Base-by-base conservation (phyloP, 2,329 filamentous ascomycete species). In the Beauveria brongniartii region DNA sequence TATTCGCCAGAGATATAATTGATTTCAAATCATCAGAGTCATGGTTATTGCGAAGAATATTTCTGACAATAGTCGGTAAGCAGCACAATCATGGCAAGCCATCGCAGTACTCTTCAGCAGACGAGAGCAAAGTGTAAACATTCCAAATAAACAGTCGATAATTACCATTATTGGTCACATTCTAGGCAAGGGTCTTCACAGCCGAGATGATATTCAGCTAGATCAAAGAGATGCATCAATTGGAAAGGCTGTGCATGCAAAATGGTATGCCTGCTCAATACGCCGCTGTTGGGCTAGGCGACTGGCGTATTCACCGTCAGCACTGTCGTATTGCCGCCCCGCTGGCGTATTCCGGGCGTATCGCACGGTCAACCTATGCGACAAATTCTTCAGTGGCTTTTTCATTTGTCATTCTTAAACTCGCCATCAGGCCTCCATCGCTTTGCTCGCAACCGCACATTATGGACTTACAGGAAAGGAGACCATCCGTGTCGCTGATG, bases 291-390 rank as follows among this genome's bases (percentile, higher is more conserved):
- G 20, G 3, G 28, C 2, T 20, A 20, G 28, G 43, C 12, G 34
- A n/a, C 44, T 16, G 55, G 55, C 55, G 55, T 57, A 57, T 57
- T 57, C 34, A 37, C 22, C 34, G 5, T 50, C 44, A 48, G 43
- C 34, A 20, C 26, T 28, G 55, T 48, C 55, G 55, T 57, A 57
- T 57, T 28, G 30, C 30, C 44, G 44, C 55, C 55, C 55, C 55
- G 18, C 55, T 26, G 44, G 44, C 55, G 55, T 57, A 57, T 57
- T 37, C 34, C 5, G 41, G 28, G 55, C 55, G 55, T 56, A 48
- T 56, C 5, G 30, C 43, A 48, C n/a, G 9, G 20, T 18, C 41
- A 26, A 20, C n/a, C 4, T 12, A 16, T 6, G 7, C 26, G 26
- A 30, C 16, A 51, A 18, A 34, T 34, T 34, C n/a, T 18, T 24